Base-by-base conservation (phyloP, 257 asterid genomes). In the Solanum pinnatisectum region DNA sequence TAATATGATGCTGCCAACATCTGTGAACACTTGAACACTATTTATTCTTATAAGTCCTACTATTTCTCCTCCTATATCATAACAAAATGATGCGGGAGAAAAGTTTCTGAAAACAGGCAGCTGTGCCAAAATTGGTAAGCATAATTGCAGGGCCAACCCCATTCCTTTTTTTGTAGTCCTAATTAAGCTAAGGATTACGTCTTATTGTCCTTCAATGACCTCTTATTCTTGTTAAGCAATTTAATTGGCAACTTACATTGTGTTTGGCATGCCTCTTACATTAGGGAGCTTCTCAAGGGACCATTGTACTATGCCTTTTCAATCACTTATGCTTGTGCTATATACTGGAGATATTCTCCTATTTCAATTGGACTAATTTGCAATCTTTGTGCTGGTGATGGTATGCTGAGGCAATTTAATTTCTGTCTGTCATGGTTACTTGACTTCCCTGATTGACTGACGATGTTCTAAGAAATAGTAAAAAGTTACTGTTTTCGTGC, bases 361-460 rank as follows among this genome's bases (percentile, higher is more conserved):
- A 92, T 96, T 84, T 95, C 98, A 33, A 90, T 96, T 90, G 98
- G 98, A 83, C 94, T 96, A 88, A 88, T 97, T 76, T 96, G 98
- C 90, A 96, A 94, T 90, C 96, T 97, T 83, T 95, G 98, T 90
- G 98, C 98, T 59, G 99, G 99, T 87, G 99, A 96, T 88, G 99
- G 99, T 97, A 94, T 39, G 42, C 87, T 33, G 39, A 60, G 35
- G 36, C 73, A 67, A 83, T 52, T 18, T 10, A 82, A 49, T 49
- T 49, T 20, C 40, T 18, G 32, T 30, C 65, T 44, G 23, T 56
- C 84, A 23, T 4, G 7, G 84, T 77, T 77, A 40, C 59, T 44
- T 8, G 23, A n/a, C 35, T 65, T 46, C 36, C 10, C 68, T 49
- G 30, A 46, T 81, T 81, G 44, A 30, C 20, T 46, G 42, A 52